Percentiles rank a stretch among this genome's conserved stretches.
phyloP scores from a whole-genome alignment of 2,329 filamentous ascomycete species.

The Alternaria sp. region DNA sequence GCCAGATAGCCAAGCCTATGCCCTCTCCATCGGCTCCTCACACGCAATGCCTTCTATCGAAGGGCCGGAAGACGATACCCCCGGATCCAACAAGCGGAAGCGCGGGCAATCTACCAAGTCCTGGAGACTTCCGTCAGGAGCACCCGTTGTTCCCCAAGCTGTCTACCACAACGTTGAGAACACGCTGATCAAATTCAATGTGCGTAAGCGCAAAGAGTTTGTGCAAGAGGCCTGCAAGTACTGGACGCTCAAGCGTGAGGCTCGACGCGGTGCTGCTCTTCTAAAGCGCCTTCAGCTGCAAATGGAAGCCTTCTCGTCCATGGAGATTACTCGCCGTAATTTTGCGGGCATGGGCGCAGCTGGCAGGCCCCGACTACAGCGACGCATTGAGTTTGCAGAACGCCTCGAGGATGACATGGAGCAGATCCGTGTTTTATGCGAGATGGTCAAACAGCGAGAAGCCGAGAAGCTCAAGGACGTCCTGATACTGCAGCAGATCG shows the following conservation, averaged over 20 bases:
- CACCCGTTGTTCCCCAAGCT: constrained; percentile 89
- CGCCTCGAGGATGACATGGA: constrained; percentile 79
- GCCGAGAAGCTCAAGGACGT: constrained; percentile 78
- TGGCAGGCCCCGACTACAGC: constrained; percentile 77
- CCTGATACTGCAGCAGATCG: constrained; percentile 77
- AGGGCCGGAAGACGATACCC: constrained; percentile 58
- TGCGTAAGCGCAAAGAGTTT: constrained; percentile 89
- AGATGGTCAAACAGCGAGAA: constrained; percentile 79
- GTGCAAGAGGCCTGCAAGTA: constrained; percentile 94
- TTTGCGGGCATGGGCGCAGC: constrained; percentile 94
- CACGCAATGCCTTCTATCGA: constrained; percentile 65
- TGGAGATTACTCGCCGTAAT: constrained; percentile 94
- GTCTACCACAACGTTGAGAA: constrained; percentile 87
- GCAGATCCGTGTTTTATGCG: constrained; percentile 74
- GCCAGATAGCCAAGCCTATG: constrained; percentile 88
- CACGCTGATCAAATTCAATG: constrained; percentile 82
- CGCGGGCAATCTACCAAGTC: constrained; percentile 66
- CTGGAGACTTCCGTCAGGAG: constrained; percentile 94
- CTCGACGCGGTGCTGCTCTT: constrained; percentile 87
- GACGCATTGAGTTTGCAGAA: constrained; percentile 89
- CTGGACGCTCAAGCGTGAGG: constrained; percentile 96
- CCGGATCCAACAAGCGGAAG: constrained; percentile 67
- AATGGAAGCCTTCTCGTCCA: constrained; percentile 95
- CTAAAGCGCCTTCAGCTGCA: constrained; percentile 93
- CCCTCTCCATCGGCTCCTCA: constrained; percentile 79